Conservation (phyloP, 257 asterid species). For the Primulina huaijiensis region DNA sequence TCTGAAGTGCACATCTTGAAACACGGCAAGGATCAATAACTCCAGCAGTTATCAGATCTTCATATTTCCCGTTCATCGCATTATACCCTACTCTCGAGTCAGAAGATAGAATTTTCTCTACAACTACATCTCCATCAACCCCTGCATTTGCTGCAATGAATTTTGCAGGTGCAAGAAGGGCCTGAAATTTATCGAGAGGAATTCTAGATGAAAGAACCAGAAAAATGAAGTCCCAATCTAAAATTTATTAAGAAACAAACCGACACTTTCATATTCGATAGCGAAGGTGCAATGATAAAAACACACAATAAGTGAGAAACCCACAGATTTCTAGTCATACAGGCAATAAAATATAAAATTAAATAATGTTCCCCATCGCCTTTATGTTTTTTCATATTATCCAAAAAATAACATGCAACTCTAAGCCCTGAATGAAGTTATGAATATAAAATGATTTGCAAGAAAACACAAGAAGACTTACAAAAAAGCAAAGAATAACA, state of each 20-base stretch:
- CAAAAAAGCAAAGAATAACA: slow-evolving; percentile 1
- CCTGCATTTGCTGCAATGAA: slow-evolving; percentile 87
- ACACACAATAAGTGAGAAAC: not conserved
- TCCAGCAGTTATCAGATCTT: slow-evolving; percentile 82
- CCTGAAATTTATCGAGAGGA: slow-evolving; percentile 52
- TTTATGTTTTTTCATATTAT: not conserved
- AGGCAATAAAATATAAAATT: too few species aligned
- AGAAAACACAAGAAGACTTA: not conserved
- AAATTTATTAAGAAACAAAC: not conserved
- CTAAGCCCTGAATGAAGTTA: not conserved
- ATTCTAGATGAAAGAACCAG: not conserved
- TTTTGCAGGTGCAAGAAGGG: slow-evolving; percentile 89
- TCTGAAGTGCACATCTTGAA: slow-evolving; percentile 76
- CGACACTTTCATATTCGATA: not conserved
- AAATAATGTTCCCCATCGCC: not conserved
- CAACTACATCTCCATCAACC: slow-evolving; percentile 73
- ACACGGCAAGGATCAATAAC: slow-evolving; percentile 81
- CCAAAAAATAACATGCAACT: not conserved
- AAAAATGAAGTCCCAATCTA: not conserved
- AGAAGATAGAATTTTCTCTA: slow-evolving; percentile 49
- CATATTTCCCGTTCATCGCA: slow-evolving; percentile 73
- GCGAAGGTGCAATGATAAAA: not conserved
- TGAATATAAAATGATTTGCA: not conserved
- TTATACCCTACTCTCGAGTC: slow-evolving; percentile 67
- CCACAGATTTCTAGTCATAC: not conserved